Percentiles rank a stretch among this genome's conserved stretches.
These are phyloP conservation scores for Tricharina praecox DNA, from an alignment of 495 filamentous ascomycete species.

Conservation along the genomic window DNA sequence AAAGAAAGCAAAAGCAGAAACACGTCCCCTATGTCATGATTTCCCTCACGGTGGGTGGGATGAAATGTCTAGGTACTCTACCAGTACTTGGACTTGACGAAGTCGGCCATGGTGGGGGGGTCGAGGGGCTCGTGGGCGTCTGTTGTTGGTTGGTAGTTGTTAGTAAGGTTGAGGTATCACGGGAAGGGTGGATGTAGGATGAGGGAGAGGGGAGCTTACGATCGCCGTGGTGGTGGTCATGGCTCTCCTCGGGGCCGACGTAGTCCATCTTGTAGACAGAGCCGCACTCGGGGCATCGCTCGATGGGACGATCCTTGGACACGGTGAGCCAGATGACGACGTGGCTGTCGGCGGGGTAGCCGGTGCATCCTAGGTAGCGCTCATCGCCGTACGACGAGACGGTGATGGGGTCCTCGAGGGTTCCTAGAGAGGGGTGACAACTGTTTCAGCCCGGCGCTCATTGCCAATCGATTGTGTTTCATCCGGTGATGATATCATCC, in stretches of 20 bases:
- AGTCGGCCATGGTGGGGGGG: constrained; percentile 87
- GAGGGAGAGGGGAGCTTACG: no score
- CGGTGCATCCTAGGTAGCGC: constrained; percentile 80
- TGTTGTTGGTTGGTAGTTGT: no score
- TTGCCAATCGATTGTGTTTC: no score
- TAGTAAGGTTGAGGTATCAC: no score
- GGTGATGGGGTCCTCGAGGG: constrained; percentile 71
- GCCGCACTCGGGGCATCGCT: constrained; percentile 92
- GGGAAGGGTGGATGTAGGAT: no score
- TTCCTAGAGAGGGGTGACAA: constrained; percentile 44
- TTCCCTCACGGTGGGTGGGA: neutral
- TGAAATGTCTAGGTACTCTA: constrained; percentile 30
- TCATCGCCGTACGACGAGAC: constrained; percentile 84
- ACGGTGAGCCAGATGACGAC: constrained; percentile 75
- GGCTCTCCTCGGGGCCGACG: constrained; percentile 53
- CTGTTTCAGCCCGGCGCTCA: neutral
- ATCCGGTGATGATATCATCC: no score
- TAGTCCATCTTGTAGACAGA: constrained; percentile 94
- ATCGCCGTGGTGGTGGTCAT: constrained; percentile 33
- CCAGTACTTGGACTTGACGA: constrained; percentile 78
- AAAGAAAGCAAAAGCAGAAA: neutral
- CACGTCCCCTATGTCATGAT: neutral
- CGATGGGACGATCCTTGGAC: constrained; percentile 69
- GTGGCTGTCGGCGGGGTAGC: constrained; percentile 82
- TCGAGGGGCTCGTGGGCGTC: constrained; percentile 41